Base-by-base conservation (phyloP, 495 filamentous ascomycete species). In the Aspergillus ellipticus region DNA sequence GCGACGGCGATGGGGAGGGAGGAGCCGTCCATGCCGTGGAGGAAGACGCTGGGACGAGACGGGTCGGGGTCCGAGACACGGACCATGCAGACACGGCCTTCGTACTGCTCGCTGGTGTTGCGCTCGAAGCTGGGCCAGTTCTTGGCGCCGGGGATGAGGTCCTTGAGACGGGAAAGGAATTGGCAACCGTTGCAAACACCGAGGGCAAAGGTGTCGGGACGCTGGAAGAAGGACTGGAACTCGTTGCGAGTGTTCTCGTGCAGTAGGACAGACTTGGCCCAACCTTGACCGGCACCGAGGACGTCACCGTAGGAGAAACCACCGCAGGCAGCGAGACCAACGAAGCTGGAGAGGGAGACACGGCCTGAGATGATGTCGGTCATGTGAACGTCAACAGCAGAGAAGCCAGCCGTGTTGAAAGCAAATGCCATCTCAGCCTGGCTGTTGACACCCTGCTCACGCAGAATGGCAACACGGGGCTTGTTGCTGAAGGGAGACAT, bases 111-210 rank as follows among this genome's bases (percentile, higher is more conserved):
- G 59, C 85, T 89, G 43, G 79, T 66, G 70, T 98, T 98, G 47
- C 86, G 79, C 57, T 89, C 86, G 72, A 98, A 98, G 24, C 80
- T 83, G 2, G 94, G 94, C 90, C 92, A 98, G 72, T 85, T 70
- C 49, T 83, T 75, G 5, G 92, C 84, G 20, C 95, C 94, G 3
- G 92, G 93, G 56, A 98, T 95, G 29, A 96, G 73, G 22, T 86
- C 84, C 66, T 87, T 89, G 15, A 98, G 79, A 16, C 88, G 84
- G 11, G 85, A 88, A 19, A 97, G 79, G 83, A 98, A 96, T 71
- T 98, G 94, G 61, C 94, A 97, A 45, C 94, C 94, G 68, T 98
- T 98, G 81, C 94, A 97, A 21, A 97, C 93, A 49, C 95, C 94
- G 1, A 98, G 80, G 7, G 89, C 82, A 72, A 98, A 98, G 8